Evolutionary conservation across 495 filamentous ascomycete genomes (phyloP), one percentile per base, ranked within the genome.

Genomic region (Talaromyces proteolyticus): DNA sequence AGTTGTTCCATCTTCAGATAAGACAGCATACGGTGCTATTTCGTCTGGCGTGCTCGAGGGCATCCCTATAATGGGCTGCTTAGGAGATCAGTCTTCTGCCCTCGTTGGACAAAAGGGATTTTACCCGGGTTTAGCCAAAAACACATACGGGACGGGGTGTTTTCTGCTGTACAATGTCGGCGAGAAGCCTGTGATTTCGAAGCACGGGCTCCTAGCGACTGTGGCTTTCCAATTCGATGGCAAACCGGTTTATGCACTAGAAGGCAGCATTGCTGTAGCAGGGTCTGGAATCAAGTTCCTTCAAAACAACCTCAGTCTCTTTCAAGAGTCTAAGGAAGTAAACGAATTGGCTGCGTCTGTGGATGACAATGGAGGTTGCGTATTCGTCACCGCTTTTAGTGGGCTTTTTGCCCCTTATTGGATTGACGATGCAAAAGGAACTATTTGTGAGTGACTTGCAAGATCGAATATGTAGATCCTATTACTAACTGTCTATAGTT

Each of bases 321-420:
- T 87, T 54, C 70, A 81, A 14, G 69, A 85, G 34, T 86, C 89
- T 0, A 76, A 77, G 52, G 80, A 93, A 59, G 85, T 97, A 47
- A 88, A 81, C 47, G 84, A 90, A 26, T 73, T 96, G 22, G 92
- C 92, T 10, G 75, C 77, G 52, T 85, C 80, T 2, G 92, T 96
- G 3, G 60, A 84, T 19, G 88, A 97, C 54, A 96, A 87, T 52
- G 92, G 92, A 39, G 92, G 92, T 4, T 88, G 91, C 42, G 83
- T 95, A 6, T 97, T 97, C 59, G 92, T 97, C 42, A 96, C 92
- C 11, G 92, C 92, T 4, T 97, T 97, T 64, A 94, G 88, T 63
- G 92, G 92, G 5, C 75, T 97, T 2, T 96, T 95, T 68, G 92
- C 92, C 3, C 92, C 92, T 4, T 96, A 96, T 61, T 97, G 92